Evolutionary conservation across 495 filamentous ascomycete species (phyloP), one percentile per base, ranked within the genome.

Genomic region (Sporormia fimetaria): DNA sequence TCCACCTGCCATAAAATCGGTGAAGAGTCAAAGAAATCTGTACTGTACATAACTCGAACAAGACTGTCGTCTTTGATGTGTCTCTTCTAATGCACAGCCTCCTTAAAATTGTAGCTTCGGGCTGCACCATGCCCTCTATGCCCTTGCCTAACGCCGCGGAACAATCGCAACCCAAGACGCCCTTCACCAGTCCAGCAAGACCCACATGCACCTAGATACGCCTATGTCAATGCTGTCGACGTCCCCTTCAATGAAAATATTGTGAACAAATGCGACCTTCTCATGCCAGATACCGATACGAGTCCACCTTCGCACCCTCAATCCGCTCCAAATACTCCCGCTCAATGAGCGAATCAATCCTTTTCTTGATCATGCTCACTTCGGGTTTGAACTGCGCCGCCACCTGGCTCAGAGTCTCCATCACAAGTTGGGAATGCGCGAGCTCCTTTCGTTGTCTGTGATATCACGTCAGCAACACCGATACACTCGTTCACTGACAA

Each of bases 281-380:
- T 16, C 54, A 81, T 18, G 77, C 87, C 39, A 94, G 58, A 57
- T 94, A 94, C 23, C 72, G 69, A 54, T 94, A 94, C 1, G 77
- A 74, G 2, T 84, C 69, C 4, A 69, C 63, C 9, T 79, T 73
- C 3, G 63, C 65, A 21, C 77, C 74, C 14, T 86, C 81, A 0
- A 88, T 66, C 18, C 90, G 76, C 60, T 93, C 88, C n/a, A 99
- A 63, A 54, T 95, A 99, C 56, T 99, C 90, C 31, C 87, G 72
- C 46, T 81, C 78, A 37, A 99, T 90, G 48, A 99, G 61, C 51
- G 80, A 82, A 58, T 99, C 90, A 42, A 99, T 84, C n/a, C 82
- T 75, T 56, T 75, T 78, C 67, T 99, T 99, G 63, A 96, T 80
- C 70, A 96, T 83, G 26, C 70, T 69, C 22, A 95, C 69, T 44